These are phyloP conservation scores for Tephrocybe sp. DNA, from an alignment of 768 basidiomycete genomes.

Conservation along the genomic window DNA sequence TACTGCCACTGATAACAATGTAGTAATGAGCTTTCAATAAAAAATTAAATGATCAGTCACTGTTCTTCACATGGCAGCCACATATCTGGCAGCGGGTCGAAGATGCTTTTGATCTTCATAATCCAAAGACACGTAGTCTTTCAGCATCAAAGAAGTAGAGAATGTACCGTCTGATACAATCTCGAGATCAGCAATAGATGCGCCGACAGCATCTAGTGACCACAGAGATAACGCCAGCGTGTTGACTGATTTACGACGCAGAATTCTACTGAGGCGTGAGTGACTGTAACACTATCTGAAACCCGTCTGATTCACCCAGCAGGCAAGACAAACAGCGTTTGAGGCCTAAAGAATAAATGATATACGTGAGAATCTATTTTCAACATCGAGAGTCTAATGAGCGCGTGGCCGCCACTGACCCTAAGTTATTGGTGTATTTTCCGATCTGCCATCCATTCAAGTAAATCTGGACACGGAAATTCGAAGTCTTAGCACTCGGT, in stretches of 20 bases:
- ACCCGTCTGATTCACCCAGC: conserved; percentile 33
- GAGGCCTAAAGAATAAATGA: conserved; percentile 28
- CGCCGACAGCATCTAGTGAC: conserved; percentile 43
- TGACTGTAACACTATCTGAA: neutral
- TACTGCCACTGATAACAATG: too few relatives aligned
- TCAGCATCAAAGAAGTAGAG: conserved; percentile 34
- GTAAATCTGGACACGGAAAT: conserved; percentile 48
- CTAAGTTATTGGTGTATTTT: conserved; percentile 51
- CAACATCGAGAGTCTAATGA: neutral
- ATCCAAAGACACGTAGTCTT: conserved; percentile 41
- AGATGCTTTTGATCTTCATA: conserved; percentile 33
- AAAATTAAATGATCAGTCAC: neutral
- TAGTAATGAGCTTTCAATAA: too few relatives aligned
- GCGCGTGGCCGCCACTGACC: conserved; percentile 24
- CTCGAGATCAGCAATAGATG: conserved; percentile 38
- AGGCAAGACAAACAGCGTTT: conserved; percentile 49
- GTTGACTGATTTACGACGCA: conserved; percentile 40
- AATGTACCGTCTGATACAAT: conserved; percentile 46
- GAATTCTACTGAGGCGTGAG: conserved; percentile 28
- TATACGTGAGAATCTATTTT: too few relatives aligned
- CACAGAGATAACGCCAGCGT: conserved; percentile 48
- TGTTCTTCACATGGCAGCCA: conserved; percentile 30
- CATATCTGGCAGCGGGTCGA: conserved; percentile 26
- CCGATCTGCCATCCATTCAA: conserved; percentile 54
- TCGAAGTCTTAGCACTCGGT: conserved; percentile 40